Percentiles rank a stretch among this genome's conserved stretches.
Conservation (phyloP, 768 basidiomycete species). For the Lactifluus hygrophoroides region DNA sequence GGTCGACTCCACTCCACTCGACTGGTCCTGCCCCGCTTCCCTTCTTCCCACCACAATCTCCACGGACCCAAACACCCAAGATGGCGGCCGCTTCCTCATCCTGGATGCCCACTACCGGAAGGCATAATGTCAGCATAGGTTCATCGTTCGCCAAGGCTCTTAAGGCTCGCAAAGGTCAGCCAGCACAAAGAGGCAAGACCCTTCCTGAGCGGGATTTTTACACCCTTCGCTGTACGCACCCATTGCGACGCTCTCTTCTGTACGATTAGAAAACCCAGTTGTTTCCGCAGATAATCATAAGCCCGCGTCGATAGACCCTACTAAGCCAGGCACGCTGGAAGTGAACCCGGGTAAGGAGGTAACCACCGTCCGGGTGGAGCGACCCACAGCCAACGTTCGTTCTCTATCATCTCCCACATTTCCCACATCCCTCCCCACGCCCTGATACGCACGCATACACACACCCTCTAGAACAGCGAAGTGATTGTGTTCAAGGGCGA, state of each 20-base stretch:
- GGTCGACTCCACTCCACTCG: background rate
- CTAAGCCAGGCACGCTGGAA: conserved; percentile 57
- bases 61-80: background rate
- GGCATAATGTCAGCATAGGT: conserved; percentile 52
- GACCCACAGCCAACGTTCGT: conserved; percentile 55
- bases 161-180: conserved; percentile 53
- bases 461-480: conserved; percentile 38
- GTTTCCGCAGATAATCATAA: conserved; percentile 58
- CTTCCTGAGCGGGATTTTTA: conserved; percentile 64
- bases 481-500: conserved; percentile 47
- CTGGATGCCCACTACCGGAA: conserved; percentile 30
- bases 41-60: conserved; percentile 6
- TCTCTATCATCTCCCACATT: background rate
- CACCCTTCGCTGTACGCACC: conserved; percentile 59
- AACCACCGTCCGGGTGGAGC: conserved; percentile 52
- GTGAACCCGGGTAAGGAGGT: conserved; percentile 46
- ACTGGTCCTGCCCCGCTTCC: background rate
- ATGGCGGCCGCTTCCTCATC: conserved; percentile 14
- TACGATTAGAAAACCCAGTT: background rate
- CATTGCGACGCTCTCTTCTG: background rate
- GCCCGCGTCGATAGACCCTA: conserved; percentile 58
- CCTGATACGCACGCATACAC: background rate
- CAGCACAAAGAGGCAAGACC: conserved; percentile 36
- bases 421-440: background rate
- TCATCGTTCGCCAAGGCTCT: conserved; percentile 54